Evolutionary conservation across 2,329 filamentous ascomycete genomes (phyloP).

Genomic region (Tolypocladium paradoxum): DNA sequence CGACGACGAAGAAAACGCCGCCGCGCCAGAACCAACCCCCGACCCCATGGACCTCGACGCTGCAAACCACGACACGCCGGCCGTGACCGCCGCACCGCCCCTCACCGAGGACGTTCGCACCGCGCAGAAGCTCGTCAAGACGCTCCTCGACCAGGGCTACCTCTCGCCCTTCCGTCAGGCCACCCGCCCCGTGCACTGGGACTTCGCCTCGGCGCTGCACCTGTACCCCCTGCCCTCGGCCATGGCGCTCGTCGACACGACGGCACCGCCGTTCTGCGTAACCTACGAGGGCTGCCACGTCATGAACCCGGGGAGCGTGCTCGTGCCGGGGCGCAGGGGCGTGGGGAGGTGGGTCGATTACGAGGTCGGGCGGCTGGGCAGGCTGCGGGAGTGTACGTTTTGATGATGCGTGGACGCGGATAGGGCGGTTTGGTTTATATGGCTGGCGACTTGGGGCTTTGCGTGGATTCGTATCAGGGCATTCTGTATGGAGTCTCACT

Average conservation of each 20-base stretch:
- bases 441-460: neutral
- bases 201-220: constrained; percentile 64
- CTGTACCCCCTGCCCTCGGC: constrained; percentile 84
- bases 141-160: constrained; percentile 80
- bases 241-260: constrained; percentile 71
- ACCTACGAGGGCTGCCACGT: constrained; percentile 95
- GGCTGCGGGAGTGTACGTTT: constrained; percentile 51
- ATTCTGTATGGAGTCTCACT: neutral
- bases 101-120: constrained; percentile 39
- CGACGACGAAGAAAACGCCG: constrained; percentile 15
- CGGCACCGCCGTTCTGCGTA: constrained; percentile 71
- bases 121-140: constrained; percentile 76
- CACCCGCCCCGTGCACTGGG: constrained; percentile 79
- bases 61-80: constrained; percentile 10
- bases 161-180: constrained; percentile 78
- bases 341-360: constrained; percentile 83
- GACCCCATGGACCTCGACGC: constrained; percentile 32
- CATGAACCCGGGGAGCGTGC: constrained; percentile 77
- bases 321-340: constrained; percentile 57
- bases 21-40: constrained; percentile 5
- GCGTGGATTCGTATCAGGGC: neutral
- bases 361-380: constrained; percentile 54
- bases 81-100: constrained; percentile 6
- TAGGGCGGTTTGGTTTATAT: neutral
- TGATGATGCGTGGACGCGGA: constrained; percentile 14